Evolutionary conservation across 805 yeast genomes (phyloP).

Genomic region (Candida pseudoglaebosa): DNA sequence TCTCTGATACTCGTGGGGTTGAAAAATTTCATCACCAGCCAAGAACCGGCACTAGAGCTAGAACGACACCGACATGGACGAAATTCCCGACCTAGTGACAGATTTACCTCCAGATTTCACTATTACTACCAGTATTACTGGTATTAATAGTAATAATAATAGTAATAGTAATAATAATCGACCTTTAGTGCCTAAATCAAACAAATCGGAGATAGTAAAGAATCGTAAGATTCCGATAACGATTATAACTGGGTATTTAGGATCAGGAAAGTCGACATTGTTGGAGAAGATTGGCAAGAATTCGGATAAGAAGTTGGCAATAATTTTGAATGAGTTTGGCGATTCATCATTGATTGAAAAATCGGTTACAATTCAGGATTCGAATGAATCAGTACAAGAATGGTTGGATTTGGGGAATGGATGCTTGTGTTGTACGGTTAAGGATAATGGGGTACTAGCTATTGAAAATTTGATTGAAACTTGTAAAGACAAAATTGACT

Average conservation of each 20-base stretch:
- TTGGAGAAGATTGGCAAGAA: conserved; percentile 68
- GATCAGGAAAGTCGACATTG: conserved; percentile 90
- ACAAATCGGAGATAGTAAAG: no score
- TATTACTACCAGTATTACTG: no score
- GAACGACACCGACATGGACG: no score
- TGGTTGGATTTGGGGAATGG: conserved; percentile 98
- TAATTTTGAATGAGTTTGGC: conserved; percentile 89
- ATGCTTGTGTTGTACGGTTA: conserved; percentile 93
- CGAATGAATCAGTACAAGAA: conserved; percentile 61
- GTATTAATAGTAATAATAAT: no score
- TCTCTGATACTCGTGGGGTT: neutral
- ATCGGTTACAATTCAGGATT: conserved; percentile 64
- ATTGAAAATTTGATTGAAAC: conserved; percentile 80
- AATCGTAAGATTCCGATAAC: conserved; percentile 75
- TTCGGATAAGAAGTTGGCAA: conserved; percentile 76
- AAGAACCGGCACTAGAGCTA: no score
- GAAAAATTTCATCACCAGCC: conserved; percentile 2
- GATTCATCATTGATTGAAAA: conserved; percentile 88
- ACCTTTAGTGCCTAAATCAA: no score
- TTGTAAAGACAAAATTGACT: conserved; percentile 72
- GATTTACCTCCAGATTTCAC: no score
- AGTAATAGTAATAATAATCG: no score
- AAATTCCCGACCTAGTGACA: conserved; percentile 34
- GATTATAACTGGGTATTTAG: conserved; percentile 90
- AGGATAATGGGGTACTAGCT: conserved; percentile 91